These are phyloP conservation scores for Glaciozyma martinii DNA, from an alignment of 768 basidiomycete genomes.

Conservation along the genomic window DNA sequence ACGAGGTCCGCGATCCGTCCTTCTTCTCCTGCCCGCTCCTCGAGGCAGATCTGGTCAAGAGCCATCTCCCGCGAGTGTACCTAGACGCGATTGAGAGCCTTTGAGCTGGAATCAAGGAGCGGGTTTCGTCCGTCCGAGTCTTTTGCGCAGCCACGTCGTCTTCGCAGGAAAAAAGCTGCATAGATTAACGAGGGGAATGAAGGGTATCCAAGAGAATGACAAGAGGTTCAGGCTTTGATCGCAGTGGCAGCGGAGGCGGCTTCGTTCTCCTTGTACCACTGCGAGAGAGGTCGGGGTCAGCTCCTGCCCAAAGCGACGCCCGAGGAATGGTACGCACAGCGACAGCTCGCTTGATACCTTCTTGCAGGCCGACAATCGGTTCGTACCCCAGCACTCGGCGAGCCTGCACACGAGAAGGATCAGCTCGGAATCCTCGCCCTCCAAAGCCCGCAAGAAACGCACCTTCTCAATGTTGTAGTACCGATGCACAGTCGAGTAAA, in stretches of 20 bases:
- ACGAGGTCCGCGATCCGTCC: constrained; percentile 13
- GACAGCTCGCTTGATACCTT: constrained; percentile 70
- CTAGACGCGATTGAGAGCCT: constrained; percentile 12
- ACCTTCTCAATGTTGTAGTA: constrained; percentile 92
- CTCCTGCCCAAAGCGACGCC: too few species aligned
- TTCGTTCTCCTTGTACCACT: constrained; percentile 33
- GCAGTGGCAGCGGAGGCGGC: background rate
- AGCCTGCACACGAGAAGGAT: constrained; percentile 38
- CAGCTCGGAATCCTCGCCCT: background rate
- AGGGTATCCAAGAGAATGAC: too few species aligned
- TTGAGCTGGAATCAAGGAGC: background rate
- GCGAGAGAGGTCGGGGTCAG: too few species aligned
- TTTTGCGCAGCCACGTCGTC: too few species aligned
- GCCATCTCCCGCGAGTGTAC: constrained; percentile 20
- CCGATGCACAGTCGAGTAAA: constrained; percentile 64
- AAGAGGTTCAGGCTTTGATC: too few species aligned
- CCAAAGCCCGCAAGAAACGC: background rate
- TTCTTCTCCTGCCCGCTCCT: constrained; percentile 15
- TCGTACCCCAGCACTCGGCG: constrained; percentile 85
- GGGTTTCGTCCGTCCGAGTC: too few species aligned
- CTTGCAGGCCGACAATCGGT: constrained; percentile 76
- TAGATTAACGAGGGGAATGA: too few species aligned
- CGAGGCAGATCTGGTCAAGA: background rate
- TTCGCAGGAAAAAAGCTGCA: too few species aligned
- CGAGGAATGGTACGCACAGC: constrained; percentile 32